phyloP scores from a whole-genome alignment of 1,284 basidiomycete species.

The Exobasidium rhododendri region DNA sequence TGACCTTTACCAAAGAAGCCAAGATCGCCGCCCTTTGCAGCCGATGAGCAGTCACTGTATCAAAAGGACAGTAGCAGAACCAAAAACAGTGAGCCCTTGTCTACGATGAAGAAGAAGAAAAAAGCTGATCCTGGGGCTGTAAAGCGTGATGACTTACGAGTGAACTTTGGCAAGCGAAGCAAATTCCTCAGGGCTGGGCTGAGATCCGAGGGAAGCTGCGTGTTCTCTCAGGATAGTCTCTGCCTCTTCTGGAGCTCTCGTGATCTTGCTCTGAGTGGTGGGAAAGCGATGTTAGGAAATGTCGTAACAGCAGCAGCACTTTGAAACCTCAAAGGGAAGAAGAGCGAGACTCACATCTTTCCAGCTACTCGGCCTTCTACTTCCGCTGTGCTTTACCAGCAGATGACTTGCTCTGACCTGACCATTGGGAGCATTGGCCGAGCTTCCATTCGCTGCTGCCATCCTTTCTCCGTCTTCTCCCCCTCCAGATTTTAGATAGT shows the following conservation, averaged over 20 bases:
- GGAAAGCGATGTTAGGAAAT: neutral
- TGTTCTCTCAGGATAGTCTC: slow-evolving; percentile 65
- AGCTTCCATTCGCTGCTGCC: slow-evolving; percentile 2
- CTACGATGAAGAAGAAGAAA: neutral
- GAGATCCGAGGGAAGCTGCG: slow-evolving; percentile 31
- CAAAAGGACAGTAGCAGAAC: neutral
- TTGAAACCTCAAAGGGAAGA: neutral
- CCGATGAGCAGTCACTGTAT: slow-evolving; percentile 48
- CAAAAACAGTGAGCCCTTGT: slow-evolving; percentile 19
- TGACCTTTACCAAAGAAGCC: slow-evolving; percentile 77
- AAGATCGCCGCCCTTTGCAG: slow-evolving; percentile 48
- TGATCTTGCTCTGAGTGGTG: slow-evolving; percentile 67
- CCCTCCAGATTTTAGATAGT: slow-evolving; percentile 26
- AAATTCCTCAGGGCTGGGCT: slow-evolving; percentile 41
- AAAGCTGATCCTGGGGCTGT: neutral
- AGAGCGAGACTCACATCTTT: slow-evolving; percentile 35
- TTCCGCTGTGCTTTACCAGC: slow-evolving; percentile 84
- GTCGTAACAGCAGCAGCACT: too few relatives aligned
- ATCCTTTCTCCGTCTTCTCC: too few relatives aligned
- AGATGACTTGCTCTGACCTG: slow-evolving; percentile 91
- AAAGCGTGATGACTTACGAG: slow-evolving; percentile 28
- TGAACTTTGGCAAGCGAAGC: slow-evolving; percentile 41
- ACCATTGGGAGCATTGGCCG: slow-evolving; percentile 56
- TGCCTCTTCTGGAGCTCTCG: slow-evolving; percentile 85
- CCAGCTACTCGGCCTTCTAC: slow-evolving; percentile 69